phyloP scores from a whole-genome alignment of 108 stramenopile genomes.

The Halocafeteria seosinensis region DNA sequence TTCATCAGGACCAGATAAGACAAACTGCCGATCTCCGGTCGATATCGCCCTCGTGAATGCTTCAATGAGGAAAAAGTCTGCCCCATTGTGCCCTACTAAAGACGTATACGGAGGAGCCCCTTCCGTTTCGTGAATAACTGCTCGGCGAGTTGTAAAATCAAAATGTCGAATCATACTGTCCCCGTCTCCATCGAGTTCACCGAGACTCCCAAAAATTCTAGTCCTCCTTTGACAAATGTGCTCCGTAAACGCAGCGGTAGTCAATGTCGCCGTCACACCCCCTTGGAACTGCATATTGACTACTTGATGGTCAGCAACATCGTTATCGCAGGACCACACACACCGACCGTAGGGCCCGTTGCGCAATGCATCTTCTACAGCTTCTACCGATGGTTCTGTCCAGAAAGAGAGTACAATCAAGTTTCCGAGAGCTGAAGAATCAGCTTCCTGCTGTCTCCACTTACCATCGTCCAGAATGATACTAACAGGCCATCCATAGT shows the following conservation, averaged over 20 bases:
- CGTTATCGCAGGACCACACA: not conserved
- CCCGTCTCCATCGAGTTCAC: not conserved
- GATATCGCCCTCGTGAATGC: not conserved
- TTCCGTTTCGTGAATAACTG: not conserved
- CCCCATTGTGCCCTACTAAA: not conserved
- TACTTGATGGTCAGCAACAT: not conserved
- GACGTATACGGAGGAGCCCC: not conserved
- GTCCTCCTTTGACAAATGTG: not conserved
- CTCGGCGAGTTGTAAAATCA: not conserved
- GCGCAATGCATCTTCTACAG: not conserved
- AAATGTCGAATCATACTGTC: not conserved
- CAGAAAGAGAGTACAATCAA: too few relatives aligned
- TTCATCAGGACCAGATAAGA: not conserved
- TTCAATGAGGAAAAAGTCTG: not conserved
- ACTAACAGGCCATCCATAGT: not conserved
- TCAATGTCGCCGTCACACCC: not conserved
- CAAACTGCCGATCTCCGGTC: not conserved
- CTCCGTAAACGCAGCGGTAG: not conserved
- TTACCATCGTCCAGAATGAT: not conserved
- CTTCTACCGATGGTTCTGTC: not conserved
- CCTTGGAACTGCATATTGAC: conserved; percentile 2
- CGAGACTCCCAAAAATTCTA: not conserved
- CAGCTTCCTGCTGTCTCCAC: too few relatives aligned
- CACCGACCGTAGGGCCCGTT: not conserved
- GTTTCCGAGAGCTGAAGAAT: too few relatives aligned